Percentiles rank a stretch among this genome's conserved stretches.
These are phyloP conservation scores for Galerina sulciceps DNA, from an alignment of 768 basidiomycete genomes.

Conservation along the genomic window DNA sequence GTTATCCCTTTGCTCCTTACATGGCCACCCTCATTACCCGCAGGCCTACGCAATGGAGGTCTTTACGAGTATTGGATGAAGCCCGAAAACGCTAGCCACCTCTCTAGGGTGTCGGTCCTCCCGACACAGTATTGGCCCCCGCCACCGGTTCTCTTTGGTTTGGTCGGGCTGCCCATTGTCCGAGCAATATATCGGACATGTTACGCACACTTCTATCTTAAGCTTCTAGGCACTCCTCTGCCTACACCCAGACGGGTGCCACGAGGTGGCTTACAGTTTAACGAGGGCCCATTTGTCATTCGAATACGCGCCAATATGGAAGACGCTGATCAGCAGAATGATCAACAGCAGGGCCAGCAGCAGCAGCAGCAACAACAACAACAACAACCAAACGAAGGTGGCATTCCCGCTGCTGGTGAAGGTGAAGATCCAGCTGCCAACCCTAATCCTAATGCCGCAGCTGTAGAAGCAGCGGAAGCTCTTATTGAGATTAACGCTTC, in stretches of 20 bases:
- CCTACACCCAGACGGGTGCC: constrained; percentile 28
- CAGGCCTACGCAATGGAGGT: constrained; percentile 31
- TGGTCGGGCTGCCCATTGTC: constrained; percentile 54
- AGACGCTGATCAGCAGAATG: constrained; percentile 21
- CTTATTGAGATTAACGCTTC: constrained; percentile 60
- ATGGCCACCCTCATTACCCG: constrained; percentile 46
- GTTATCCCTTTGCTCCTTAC: constrained; percentile 50
- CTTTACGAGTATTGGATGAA: constrained; percentile 36
- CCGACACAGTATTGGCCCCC: constrained; percentile 54
- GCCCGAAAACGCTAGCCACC: constrained; percentile 33
- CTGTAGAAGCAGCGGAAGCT: constrained; percentile 55
- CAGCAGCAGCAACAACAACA: constrained; percentile 13
- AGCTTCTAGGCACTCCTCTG: constrained; percentile 46
- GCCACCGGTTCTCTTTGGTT: constrained; percentile 57
- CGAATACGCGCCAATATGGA: constrained; percentile 34
- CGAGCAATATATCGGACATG: constrained; percentile 46
- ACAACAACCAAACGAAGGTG: constrained; percentile 23
- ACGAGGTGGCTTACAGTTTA: constrained; percentile 25
- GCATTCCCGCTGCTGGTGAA: constrained; percentile 19
- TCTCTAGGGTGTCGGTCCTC: constrained; percentile 37
- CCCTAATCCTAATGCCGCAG: constrained; percentile 46
- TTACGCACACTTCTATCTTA: constrained; percentile 43
- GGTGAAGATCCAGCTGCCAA: constrained; percentile 31
- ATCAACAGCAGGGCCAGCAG: background rate
- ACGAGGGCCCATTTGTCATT: constrained; percentile 40